These are phyloP conservation scores for Ophiocordyceps camponoti-saundersi DNA, from an alignment of 2,329 filamentous ascomycete genomes.

Conservation along the genomic window DNA sequence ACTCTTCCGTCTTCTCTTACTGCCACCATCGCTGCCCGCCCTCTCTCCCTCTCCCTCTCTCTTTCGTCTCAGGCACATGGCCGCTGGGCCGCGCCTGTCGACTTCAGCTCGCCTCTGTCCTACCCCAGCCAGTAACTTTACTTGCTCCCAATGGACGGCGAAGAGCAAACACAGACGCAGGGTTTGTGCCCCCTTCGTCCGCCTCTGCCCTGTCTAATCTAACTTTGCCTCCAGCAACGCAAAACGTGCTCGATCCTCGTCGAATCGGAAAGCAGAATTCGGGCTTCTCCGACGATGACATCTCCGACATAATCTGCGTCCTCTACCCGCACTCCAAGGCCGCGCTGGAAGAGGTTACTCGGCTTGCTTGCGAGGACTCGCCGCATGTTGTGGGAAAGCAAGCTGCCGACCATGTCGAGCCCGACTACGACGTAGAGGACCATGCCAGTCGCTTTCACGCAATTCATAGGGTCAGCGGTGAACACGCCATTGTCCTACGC, in stretches of 20 bases:
- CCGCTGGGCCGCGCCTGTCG: not conserved
- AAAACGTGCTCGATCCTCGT: constrained; percentile 54
- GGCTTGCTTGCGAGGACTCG: constrained; percentile 28
- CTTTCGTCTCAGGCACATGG: not conserved
- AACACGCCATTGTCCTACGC: constrained; percentile 60
- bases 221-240: constrained; percentile 5
- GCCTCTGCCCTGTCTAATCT: not conserved
- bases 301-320: constrained; percentile 78
- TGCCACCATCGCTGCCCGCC: not conserved
- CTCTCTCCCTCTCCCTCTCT: not conserved
- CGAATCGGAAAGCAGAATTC: constrained; percentile 67
- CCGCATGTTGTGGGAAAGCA: constrained; percentile 32
- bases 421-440: constrained; percentile 34
- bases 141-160: constrained; percentile 24
- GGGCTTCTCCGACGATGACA: constrained; percentile 65
- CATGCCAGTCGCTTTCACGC: constrained; percentile 26
- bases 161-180: constrained; percentile 26
- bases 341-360: constrained; percentile 52
- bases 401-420: constrained; percentile 29
- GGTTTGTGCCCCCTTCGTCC: constrained; percentile 5
- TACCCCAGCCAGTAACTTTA: not conserved
- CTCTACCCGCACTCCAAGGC: constrained; percentile 62
- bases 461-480: constrained; percentile 28
- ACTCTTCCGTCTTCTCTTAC: not conserved
- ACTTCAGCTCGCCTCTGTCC: not conserved